phyloP scores from a whole-genome alignment of 2,329 filamentous ascomycete genomes.

The Colletotrichum horii region DNA sequence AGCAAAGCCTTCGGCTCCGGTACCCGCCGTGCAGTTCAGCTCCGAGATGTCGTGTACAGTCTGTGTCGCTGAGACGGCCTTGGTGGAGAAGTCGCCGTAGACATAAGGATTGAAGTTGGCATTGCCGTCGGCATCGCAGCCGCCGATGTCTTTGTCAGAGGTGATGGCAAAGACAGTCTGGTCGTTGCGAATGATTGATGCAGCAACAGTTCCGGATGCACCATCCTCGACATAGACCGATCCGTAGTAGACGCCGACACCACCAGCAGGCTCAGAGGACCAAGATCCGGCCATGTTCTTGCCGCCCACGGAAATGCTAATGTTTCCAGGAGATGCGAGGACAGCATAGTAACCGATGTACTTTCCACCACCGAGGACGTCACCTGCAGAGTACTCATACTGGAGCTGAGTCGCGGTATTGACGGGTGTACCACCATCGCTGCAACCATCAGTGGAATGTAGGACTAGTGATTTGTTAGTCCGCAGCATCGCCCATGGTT shows the following conservation, averaged over 20 bases:
- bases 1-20: not conserved
- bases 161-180: not conserved
- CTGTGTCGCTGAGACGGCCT: not conserved
- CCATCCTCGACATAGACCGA: not conserved
- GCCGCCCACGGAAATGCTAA: not conserved
- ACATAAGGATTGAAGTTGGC: not conserved
- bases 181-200: not conserved
- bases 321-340: not conserved
- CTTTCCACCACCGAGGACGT: not conserved
- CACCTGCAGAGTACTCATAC: not conserved
- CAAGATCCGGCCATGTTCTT: not conserved
- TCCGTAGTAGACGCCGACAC: not conserved
- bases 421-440: not conserved
- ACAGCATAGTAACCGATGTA: not conserved
- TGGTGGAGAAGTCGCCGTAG: not conserved
- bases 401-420: not conserved
- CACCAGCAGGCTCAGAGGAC: not conserved
- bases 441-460: not conserved
- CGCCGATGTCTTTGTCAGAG: not conserved
- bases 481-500: fast-evolving
- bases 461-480: not conserved
- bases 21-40: not conserved
- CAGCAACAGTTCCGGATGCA: not conserved
- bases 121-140: not conserved
- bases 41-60: not conserved